Evolutionary conservation across 2,329 filamentous ascomycete species (phyloP).

Genomic region (Raffaelea ambrosiae): DNA sequence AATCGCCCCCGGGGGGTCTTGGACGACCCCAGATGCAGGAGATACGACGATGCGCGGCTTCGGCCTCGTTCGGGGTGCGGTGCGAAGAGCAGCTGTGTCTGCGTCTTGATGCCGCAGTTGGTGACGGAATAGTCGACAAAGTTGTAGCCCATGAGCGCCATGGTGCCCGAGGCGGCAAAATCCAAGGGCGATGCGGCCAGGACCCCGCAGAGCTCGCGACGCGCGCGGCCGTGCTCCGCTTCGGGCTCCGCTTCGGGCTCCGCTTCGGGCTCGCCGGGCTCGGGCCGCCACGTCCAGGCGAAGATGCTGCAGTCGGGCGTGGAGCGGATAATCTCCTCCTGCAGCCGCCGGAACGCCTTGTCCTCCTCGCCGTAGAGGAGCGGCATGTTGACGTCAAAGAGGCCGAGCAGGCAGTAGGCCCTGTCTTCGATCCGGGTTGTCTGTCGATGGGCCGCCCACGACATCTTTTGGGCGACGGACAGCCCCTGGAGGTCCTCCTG

Average conservation of each 20-base stretch:
- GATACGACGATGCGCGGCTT: no score
- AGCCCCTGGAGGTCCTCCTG: background rate
- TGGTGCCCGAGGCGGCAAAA: constrained; percentile 3
- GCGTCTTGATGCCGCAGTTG: constrained; percentile 9
- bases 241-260: no score
- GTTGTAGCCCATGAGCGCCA: constrained; percentile 6
- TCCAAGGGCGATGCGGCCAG: constrained; percentile 8
- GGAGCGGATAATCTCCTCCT: constrained; percentile 12
- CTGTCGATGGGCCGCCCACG: constrained; percentile 9
- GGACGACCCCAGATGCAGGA: no score
- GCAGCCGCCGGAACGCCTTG: constrained; percentile 12
- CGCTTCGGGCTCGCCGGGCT: no score
- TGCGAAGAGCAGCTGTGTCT: no score
- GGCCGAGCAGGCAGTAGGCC: constrained; percentile 15
- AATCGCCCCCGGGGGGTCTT: no score
- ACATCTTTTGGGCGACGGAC: constrained; percentile 13
- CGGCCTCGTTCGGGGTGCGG: no score
- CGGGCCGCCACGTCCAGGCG: constrained; percentile 17
- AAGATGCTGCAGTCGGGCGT: constrained; percentile 14
- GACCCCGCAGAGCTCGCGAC: constrained; percentile 1
- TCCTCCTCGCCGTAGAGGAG: constrained; percentile 14
- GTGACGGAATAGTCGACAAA: constrained; percentile 6
- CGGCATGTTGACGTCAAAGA: constrained; percentile 14
- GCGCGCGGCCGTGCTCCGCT: no score
- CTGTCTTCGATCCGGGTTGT: constrained; percentile 13